Evolutionary conservation across 2,329 filamentous ascomycete species (phyloP), one percentile per base, ranked within the genome.

Genomic region (Monilinia polystroma): DNA sequence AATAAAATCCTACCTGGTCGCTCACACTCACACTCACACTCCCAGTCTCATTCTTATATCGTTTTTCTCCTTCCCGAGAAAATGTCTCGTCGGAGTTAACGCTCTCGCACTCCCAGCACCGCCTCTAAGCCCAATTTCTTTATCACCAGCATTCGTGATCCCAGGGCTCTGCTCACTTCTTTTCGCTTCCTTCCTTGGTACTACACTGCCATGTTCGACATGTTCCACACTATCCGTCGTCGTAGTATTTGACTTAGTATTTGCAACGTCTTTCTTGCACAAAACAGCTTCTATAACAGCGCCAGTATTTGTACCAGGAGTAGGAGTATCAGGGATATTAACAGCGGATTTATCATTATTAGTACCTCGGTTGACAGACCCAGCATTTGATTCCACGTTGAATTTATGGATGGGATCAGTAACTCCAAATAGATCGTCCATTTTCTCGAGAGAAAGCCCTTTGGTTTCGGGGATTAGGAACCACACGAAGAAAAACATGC

Each of bases 401-500:
- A 16, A 26, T 58, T 56, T 51, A 12, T 63, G 63, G 1, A 51
- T 26, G 5, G 56, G 23, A 10, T 64, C 54, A 6, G 65, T 63
- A 4, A 64, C 52, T 0, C 67, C 67, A 23, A 69, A 67, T 0
- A 67, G 45, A 8, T 66, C 41, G 29, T 66, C 64, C 66, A 47
- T 52, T 49, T 83, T 84, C 77, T 90, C 87, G 68, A 89, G 79
- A 54, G 80, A 80, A 67, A 83, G 47, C 20, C 88, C 88, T 80
- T 91, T 91, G 14, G 89, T 91, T 78, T 91, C 89, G 0, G 89
- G 89, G 23, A 79, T 75, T 3, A 77, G 70, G 63, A 78, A 78
- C 69, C 73, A 74, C 8, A 74, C 72, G 56, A 74, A 75, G 53
- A 74, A 72, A 55, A 74, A 75, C 85, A 90, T 90, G 71, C 81